Conservation (phyloP, 2,329 filamentous ascomycete genomes). For the Fusarium mexicanum region DNA sequence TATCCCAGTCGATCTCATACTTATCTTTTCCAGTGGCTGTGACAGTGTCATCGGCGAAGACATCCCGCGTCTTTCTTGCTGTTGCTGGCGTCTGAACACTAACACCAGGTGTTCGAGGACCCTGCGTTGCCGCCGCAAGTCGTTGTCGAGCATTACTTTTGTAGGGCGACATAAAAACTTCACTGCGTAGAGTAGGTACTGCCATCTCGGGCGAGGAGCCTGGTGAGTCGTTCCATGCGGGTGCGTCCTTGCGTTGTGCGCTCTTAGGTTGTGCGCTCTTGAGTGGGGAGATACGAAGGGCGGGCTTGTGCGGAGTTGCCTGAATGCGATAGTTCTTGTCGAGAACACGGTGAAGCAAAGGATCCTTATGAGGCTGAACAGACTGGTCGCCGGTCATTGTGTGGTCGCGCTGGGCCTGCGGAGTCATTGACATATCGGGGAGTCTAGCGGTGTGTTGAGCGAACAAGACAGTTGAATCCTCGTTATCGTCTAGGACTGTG, state of each 20-base stretch:
- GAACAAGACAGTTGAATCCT: constrained; percentile 61
- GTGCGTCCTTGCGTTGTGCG: constrained; percentile 48
- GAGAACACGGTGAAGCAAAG: constrained; percentile 87
- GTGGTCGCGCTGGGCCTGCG: constrained; percentile 57
- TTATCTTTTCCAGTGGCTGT: constrained; percentile 46
- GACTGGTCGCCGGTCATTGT: constrained; percentile 48
- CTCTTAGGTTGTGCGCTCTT: constrained; percentile 51
- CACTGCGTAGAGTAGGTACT: constrained; percentile 83
- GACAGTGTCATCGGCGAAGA: constrained; percentile 50
- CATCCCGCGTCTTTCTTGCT: constrained; percentile 60
- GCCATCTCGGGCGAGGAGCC: constrained; percentile 81
- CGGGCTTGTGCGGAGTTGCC: constrained; percentile 80
- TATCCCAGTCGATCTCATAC: constrained; percentile 77
- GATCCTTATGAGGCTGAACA: constrained; percentile 66
- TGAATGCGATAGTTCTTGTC: constrained; percentile 96
- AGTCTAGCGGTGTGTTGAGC: constrained; percentile 64
- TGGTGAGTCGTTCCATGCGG: constrained; percentile 65
- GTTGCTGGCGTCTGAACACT: constrained; percentile 81
- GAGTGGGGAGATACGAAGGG: constrained; percentile 57
- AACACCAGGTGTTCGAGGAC: constrained; percentile 79
- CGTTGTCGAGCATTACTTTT: constrained; percentile 57
- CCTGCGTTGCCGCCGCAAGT: constrained; percentile 54
- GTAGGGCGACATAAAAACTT: constrained; percentile 83
- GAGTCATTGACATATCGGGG: constrained; percentile 72
- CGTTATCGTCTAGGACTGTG: constrained; percentile 50